Conservation (phyloP, 352 stramenopile species). For the Globisporangium takayamanum region DNA sequence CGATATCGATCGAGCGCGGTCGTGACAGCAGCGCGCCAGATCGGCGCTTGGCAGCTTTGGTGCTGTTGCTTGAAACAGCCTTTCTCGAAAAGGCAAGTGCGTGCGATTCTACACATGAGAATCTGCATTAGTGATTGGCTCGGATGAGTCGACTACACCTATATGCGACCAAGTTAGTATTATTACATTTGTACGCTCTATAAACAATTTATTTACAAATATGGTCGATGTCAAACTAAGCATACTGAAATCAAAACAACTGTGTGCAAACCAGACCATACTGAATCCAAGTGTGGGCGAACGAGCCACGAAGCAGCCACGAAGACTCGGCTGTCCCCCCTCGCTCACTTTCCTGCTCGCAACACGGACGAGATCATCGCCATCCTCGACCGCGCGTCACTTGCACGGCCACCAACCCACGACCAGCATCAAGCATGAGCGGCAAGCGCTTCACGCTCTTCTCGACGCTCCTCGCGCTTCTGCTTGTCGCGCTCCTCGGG, state of each 20-base stretch:
- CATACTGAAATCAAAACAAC: neutral
- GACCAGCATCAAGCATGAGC: conserved; percentile 1
- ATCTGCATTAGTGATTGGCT: no score
- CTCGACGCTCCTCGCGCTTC: conserved; percentile 7
- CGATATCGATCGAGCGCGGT: neutral
- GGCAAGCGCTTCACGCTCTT: conserved; percentile 13
- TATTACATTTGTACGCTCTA: neutral
- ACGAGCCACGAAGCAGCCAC: conserved; percentile 3
- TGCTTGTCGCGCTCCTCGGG: conserved; percentile 8
- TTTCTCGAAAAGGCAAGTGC: no score
- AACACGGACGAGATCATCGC: neutral
- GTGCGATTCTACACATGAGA: no score
- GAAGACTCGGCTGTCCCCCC: no score
- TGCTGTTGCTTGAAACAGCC: no score
- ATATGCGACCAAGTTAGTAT: no score
- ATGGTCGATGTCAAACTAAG: neutral
- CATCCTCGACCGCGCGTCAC: neutral
- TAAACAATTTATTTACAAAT: neutral
- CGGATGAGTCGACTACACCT: no score
- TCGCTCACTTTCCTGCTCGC: no score
- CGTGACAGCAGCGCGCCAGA: neutral
- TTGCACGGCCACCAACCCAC: neutral
- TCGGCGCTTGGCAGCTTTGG: neutral
- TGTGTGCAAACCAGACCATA: neutral
- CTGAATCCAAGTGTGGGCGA: neutral